phyloP scores from a whole-genome alignment of 2,329 filamentous ascomycete species.

The Ophiostoma sp. region DNA sequence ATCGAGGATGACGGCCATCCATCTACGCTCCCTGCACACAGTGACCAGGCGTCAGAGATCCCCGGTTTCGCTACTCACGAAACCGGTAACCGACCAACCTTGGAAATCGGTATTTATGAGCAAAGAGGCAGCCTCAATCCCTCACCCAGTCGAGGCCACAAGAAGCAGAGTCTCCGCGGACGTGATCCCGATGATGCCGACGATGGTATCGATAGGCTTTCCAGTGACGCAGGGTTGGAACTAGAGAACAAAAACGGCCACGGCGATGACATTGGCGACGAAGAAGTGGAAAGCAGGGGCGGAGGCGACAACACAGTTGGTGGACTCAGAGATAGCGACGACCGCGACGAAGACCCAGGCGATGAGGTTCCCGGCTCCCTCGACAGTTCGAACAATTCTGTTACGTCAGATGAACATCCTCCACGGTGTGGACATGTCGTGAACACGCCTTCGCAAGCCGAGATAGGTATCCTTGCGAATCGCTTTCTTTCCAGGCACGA shows the following conservation, averaged over 20 bases:
- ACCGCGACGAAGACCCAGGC: constrained; percentile 53
- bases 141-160: constrained; percentile 33
- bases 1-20: constrained; percentile 30
- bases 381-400: constrained; percentile 64
- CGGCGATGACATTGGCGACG: constrained; percentile 37
- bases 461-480: constrained; percentile 75
- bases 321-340: constrained; percentile 51
- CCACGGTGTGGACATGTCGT: constrained; percentile 48
- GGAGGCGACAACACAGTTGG: constrained; percentile 44
- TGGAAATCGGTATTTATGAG: not conserved
- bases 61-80: not conserved
- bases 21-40: not conserved
- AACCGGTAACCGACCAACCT: not conserved
- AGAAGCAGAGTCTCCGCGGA: not conserved
- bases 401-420: constrained; percentile 62
- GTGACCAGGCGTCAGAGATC: not conserved
- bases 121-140: not conserved
- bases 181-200: not conserved
- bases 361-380: constrained; percentile 68
- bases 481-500: constrained; percentile 84
- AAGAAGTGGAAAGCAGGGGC: constrained; percentile 40
- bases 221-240: not conserved
- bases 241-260: not conserved
- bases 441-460: constrained; percentile 61
- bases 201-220: not conserved